Percentiles rank a stretch among this genome's conserved stretches.
phyloP scores from a whole-genome alignment of 1,139 yeast species.

The Pichia kudriavzevii region DNA sequence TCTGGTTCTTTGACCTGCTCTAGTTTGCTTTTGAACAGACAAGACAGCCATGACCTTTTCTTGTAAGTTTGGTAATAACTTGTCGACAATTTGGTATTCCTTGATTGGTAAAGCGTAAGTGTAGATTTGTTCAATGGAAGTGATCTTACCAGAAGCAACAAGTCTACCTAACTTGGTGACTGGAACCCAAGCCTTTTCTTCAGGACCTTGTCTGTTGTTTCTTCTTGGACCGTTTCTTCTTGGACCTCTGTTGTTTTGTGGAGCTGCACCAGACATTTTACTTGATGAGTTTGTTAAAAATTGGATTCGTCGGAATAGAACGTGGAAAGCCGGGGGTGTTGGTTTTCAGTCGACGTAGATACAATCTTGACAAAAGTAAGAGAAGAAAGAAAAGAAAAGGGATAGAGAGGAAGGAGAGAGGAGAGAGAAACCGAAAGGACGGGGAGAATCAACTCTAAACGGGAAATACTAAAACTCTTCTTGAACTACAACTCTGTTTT shows the following conservation, averaged over 20 bases:
- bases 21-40: constrained; percentile 99
- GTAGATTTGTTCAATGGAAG: constrained; percentile 97
- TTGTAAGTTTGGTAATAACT: constrained; percentile 88
- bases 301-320: constrained; percentile 59
- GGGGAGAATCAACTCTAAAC: too few species aligned
- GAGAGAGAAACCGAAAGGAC: background rate
- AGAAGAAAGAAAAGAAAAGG: background rate
- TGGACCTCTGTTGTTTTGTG: constrained; percentile 38
- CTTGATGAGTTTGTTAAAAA: constrained; percentile 12
- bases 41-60: constrained; percentile 99
- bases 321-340: constrained; percentile 90
- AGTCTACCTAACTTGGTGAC: constrained; percentile 99
- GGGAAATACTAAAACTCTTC: too few species aligned
- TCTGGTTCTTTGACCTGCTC: constrained; percentile 99
- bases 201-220: constrained; percentile 70
- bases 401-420: background rate
- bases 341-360: constrained; percentile 70
- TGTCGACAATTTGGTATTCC: constrained; percentile 98
- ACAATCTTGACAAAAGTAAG: constrained; percentile 2
- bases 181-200: constrained; percentile 99
- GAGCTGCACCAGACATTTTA: constrained; percentile 53
- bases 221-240: constrained; percentile 48
- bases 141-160: constrained; percentile 97
- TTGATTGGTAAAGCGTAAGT: constrained; percentile 98
- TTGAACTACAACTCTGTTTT: too few species aligned